Base-by-base conservation (phyloP, 306 rosid genomes). In the Cyclanthera cordifolia region DNA sequence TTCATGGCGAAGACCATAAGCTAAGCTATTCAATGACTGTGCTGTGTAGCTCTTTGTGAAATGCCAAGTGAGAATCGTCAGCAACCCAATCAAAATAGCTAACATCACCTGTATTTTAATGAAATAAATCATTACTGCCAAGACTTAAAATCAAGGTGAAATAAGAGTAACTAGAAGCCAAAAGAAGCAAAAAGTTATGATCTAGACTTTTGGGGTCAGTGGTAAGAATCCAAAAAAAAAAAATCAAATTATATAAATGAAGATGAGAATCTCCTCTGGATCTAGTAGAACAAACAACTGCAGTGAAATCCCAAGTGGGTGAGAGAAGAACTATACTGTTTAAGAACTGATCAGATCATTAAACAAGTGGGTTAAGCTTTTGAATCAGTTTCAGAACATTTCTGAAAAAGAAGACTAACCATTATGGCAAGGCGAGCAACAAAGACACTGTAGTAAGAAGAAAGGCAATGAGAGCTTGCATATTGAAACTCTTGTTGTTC, bases 61-160 rank as follows among this genome's bases (percentile, higher is more conserved):
- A 79, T 94, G 99, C 99, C 99, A 94, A 30, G 99, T 94, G 67
- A 94, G 77, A 75, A 94, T 88, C 19, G 99, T 94, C 28, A 94
- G 79, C 27, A 94, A 75, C 67, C 99, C 99, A 45, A 94, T 94
- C 83, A 94, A 75, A 78, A 94, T 94, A 4, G 97, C 99, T 57
- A 94, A 81, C 99, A 94, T 94, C 57, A 85, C 90, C 99, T 94
- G 88, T 55, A 51, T 12, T 27, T 27, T 8, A 58, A 58, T 58
- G 66, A 8, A 30, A 23, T 12, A 50, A 75, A 73, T 58, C 73
- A 76, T 24, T 28, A 46, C 24, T 37, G 28, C 43, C 68, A 37
- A 61, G 49, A 37, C 28, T 17, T 34, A 61, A 2, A 61, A 34
- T 61, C 69, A 39, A 10, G 30, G 30, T 2, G 30, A 61, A 61